Evolutionary conservation across 768 basidiomycete genomes (phyloP), one percentile per base, ranked within the genome.

Genomic region (Mycena albidolilacea): DNA sequence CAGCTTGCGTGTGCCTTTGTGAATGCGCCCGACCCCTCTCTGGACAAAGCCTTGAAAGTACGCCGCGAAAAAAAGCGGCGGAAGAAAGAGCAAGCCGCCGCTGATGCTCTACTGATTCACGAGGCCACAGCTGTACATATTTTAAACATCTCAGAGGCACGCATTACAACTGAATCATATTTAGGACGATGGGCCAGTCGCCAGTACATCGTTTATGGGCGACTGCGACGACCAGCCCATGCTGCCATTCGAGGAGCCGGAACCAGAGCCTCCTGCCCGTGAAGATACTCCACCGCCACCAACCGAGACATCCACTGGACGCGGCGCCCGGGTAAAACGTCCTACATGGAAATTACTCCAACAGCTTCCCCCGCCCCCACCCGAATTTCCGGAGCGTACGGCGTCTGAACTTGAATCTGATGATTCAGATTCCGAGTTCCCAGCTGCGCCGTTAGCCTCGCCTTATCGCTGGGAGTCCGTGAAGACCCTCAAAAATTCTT

Each of bases 321-420:
- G 23, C 48, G 4, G 39, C 43, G 15, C 69, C 48, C 6, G 41
- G 12, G 52, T 50, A 5, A 70, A 70, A 23, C 62, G 62, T 15
- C 35, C 41, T 10, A 70, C 69, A 3, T 70, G 69, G 69, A 70
- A 70, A 21, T 48, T 70, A 12, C 48, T 70, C 12, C 69, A 70
- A 41, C 69, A 70, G 62, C 61, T 61, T 1, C 60, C 67, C 5
- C 58, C 67, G 1, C 19, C 58, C 6, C 35, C 67, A 15, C 30
- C 67, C 3, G 67, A 61, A 61, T 59, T 69, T n/a, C 23, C 23
- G 8, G 60, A 61, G 4, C 54, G 57, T 3, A 19, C 48, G 9
- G 17, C 19, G 2, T 44, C 54, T 3, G 41, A 67, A 46, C 55
- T 54, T 7, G 65, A 64, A 7, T 48, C 46, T 7, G 46, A 50